Evolutionary conservation across 176 grass and related monocot species (phyloP).

Genomic region (Zizania latifolia): DNA sequence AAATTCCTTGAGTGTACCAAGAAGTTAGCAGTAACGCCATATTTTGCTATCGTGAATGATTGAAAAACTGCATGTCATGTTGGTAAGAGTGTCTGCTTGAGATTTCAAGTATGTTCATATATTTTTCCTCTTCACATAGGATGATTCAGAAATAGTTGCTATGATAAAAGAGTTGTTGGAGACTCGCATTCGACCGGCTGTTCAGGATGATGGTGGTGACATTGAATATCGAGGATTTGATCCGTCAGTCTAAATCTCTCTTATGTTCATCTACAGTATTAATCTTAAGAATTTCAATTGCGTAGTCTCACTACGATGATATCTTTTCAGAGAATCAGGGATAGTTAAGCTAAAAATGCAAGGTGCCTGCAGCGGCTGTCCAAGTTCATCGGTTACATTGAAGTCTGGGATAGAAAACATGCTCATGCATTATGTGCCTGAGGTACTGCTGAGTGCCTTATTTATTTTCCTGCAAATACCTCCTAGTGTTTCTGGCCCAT

Average conservation of each 20-base stretch:
- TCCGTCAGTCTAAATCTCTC: slow-evolving; percentile 45
- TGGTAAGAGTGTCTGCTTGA: background rate
- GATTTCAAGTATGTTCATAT: slow-evolving; percentile 7
- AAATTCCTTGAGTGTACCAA: background rate
- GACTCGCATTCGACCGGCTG: slow-evolving; percentile 90
- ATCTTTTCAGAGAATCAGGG: slow-evolving; percentile 60
- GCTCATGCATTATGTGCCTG: slow-evolving; percentile 98
- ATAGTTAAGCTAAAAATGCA: slow-evolving; percentile 95
- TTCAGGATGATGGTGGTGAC: slow-evolving; percentile 98
- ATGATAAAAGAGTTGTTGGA: slow-evolving; percentile 99
- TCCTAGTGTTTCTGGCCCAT: background rate
- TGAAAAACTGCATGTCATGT: background rate
- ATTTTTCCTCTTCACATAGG: slow-evolving; percentile 34
- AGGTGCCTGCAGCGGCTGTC: slow-evolving; percentile 95
- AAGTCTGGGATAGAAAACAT: slow-evolving; percentile 99
- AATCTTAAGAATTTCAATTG: background rate
- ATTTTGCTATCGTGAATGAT: background rate
- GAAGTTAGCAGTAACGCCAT: background rate
- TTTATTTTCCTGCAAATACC: background rate
- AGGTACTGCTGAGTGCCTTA: slow-evolving; percentile 43
- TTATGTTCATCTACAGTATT: background rate
- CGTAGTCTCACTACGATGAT: slow-evolving; percentile 19
- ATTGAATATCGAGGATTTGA: slow-evolving; percentile 96
- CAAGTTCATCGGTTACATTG: slow-evolving; percentile 91
- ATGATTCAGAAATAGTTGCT: slow-evolving; percentile 98